Evolutionary conservation across 2,329 filamentous ascomycete genomes (phyloP).

Genomic region (Paramyrothecium sp.): DNA sequence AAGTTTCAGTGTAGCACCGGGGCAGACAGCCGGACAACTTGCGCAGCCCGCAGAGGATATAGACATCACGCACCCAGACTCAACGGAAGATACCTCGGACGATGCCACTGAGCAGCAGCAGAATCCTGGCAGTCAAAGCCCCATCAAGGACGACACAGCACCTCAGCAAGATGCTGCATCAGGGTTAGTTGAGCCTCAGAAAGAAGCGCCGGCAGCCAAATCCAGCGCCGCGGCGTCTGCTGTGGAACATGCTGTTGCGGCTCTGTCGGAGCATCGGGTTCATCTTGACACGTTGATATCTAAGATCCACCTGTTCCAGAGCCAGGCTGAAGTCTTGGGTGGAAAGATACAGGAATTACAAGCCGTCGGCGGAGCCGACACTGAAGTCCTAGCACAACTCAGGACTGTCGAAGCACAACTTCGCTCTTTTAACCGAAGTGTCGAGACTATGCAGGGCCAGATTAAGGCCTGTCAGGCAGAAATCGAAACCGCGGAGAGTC

Average conservation of each 20-base stretch:
- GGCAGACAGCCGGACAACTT: no score
- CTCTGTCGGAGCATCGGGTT: conserved; percentile 25
- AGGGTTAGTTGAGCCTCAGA: background rate
- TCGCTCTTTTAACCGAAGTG: conserved; percentile 24
- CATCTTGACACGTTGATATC: conserved; percentile 30
- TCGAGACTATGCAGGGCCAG: conserved; percentile 31
- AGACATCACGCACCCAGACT: conserved; percentile 39
- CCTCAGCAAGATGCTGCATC: background rate
- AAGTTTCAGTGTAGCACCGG: no score
- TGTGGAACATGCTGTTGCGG: conserved; percentile 9
- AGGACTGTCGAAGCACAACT: conserved; percentile 22
- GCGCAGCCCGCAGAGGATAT: conserved; percentile 43
- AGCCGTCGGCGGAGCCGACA: conserved; percentile 17
- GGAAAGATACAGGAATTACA: conserved; percentile 27
- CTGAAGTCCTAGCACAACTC: conserved; percentile 17
- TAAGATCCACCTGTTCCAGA: conserved; percentile 29
- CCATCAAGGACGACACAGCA: background rate
- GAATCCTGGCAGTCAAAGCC: background rate
- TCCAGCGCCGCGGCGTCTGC: background rate
- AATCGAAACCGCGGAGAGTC: conserved; percentile 27
- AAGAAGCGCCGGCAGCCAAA: background rate
- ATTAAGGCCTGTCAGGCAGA: conserved; percentile 34
- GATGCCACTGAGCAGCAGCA: conserved; percentile 13
- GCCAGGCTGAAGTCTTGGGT: conserved; percentile 23
- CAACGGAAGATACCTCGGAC: conserved; percentile 21